Conservation (phyloP, 257 asterid genomes). For the Galeopsis tetrahit region DNA sequence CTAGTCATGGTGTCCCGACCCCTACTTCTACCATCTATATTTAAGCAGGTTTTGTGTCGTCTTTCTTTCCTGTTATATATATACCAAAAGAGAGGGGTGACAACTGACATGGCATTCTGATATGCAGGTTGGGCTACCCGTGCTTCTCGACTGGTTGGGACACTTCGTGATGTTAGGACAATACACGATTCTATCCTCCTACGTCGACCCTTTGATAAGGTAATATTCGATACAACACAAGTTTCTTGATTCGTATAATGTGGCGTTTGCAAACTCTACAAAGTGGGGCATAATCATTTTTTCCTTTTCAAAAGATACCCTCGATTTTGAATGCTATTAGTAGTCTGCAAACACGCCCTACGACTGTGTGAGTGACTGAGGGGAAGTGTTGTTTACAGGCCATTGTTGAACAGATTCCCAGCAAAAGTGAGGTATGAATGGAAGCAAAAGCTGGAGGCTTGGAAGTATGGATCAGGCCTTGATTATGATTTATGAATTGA, state of each 20-base stretch:
- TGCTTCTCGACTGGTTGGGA: conserved; percentile 82
- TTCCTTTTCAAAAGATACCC: too few species aligned
- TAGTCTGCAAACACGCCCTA: too few species aligned
- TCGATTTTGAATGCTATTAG: too few species aligned
- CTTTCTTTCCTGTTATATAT: neutral
- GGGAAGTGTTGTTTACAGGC: conserved; percentile 47
- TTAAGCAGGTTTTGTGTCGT: conserved; percentile 62
- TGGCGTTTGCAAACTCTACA: too few species aligned
- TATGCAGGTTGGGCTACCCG: conserved; percentile 80
- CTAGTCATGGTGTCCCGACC: conserved; percentile 76
- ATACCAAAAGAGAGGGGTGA: neutral
- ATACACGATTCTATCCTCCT: conserved; percentile 78
- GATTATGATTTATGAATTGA: conserved; percentile 76
- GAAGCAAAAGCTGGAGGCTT: conserved; percentile 85
- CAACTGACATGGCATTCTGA: conserved; percentile 1
- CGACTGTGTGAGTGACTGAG: neutral
- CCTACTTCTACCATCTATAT: conserved; percentile 75
- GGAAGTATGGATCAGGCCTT: conserved; percentile 97
- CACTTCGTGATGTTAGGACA: conserved; percentile 89
- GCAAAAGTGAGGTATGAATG: conserved; percentile 63
- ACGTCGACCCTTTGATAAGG: conserved; percentile 75
- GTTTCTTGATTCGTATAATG: neutral
- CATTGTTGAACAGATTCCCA: conserved; percentile 57
- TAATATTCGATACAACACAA: neutral
- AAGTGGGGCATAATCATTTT: neutral